Evolutionary conservation across 192 early-diverging fungal species (phyloP).

Genomic region (Gamsiella multidivaricata): DNA sequence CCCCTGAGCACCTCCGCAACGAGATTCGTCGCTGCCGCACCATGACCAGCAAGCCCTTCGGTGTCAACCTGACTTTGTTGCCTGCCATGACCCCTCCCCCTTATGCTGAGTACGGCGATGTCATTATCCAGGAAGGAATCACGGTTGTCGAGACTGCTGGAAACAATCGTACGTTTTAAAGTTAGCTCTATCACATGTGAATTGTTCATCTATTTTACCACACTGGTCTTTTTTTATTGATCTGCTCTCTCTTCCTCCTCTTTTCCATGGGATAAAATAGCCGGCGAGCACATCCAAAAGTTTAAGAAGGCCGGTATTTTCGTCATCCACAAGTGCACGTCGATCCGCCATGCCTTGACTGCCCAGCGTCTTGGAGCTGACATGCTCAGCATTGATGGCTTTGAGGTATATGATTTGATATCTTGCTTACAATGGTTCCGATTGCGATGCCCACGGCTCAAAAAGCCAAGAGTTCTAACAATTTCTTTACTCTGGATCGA

Average conservation of each 20-base stretch:
- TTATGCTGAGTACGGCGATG: constrained; percentile 76
- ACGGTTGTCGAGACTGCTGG: constrained; percentile 88
- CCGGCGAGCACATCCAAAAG: constrained; percentile 74
- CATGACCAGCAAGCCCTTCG: constrained; percentile 84
- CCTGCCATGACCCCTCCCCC: constrained; percentile 86
- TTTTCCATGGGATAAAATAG: constrained; percentile 10
- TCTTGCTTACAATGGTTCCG: too few species aligned
- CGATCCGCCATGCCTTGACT: constrained; percentile 77
- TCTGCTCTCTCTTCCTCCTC: background rate
- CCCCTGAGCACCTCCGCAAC: constrained; percentile 75
- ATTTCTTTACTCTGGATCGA: background rate
- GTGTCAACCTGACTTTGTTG: constrained; percentile 84
- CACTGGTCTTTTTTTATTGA: background rate
- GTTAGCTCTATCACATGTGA: constrained; percentile 24
- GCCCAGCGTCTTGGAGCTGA: constrained; percentile 75
- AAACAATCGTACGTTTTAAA: constrained; percentile 73
- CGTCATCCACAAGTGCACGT: constrained; percentile 86
- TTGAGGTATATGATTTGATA: too few species aligned
- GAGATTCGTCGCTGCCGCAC: constrained; percentile 79
- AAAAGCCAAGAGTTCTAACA: too few species aligned
- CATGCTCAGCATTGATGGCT: constrained; percentile 83
- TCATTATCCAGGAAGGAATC: constrained; percentile 81
- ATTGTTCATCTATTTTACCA: background rate
- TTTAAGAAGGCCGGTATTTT: constrained; percentile 78
- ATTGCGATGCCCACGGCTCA: too few species aligned